phyloP scores from a whole-genome alignment of 2,329 filamentous ascomycete species.

The Incumbomyces lentus region DNA sequence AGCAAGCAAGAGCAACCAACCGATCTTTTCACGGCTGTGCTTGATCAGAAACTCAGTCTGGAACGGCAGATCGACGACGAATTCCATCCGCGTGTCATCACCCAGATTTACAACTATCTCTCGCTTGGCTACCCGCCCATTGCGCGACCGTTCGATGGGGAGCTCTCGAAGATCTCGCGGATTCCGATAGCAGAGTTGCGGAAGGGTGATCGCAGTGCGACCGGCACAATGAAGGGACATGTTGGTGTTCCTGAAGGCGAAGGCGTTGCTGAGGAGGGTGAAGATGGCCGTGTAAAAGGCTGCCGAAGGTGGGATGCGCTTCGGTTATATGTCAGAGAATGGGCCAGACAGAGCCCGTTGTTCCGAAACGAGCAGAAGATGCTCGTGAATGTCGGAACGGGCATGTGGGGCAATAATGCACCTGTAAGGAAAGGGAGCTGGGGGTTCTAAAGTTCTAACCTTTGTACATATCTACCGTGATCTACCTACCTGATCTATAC shows the following conservation, averaged over 20 bases:
- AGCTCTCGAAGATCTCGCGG: conserved; percentile 70
- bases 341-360: conserved; percentile 76
- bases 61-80: conserved; percentile 49
- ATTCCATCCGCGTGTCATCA: conserved; percentile 76
- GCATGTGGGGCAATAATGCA: conserved; percentile 7
- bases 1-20: conserved; percentile 41
- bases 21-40: conserved; percentile 21
- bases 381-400: background rate
- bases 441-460: background rate
- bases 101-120: conserved; percentile 94
- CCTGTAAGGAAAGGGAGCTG: conserved; percentile 6
- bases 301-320: conserved; percentile 77
- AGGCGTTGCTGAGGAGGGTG: conserved; percentile 23
- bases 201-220: conserved; percentile 55
- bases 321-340: conserved; percentile 73
- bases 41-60: conserved; percentile 24
- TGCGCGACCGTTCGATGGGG: conserved; percentile 71
- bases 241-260: conserved; percentile 42
- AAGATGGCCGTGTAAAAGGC: conserved; percentile 39
- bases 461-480: too few relatives aligned
- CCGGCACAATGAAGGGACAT: conserved; percentile 55
- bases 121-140: conserved; percentile 84
- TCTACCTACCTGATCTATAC: too few relatives aligned
- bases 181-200: conserved; percentile 60
- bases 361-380: conserved; percentile 40